phyloP scores from a whole-genome alignment of 1,139 yeast genomes.

The Suhomyces choctaworum region DNA sequence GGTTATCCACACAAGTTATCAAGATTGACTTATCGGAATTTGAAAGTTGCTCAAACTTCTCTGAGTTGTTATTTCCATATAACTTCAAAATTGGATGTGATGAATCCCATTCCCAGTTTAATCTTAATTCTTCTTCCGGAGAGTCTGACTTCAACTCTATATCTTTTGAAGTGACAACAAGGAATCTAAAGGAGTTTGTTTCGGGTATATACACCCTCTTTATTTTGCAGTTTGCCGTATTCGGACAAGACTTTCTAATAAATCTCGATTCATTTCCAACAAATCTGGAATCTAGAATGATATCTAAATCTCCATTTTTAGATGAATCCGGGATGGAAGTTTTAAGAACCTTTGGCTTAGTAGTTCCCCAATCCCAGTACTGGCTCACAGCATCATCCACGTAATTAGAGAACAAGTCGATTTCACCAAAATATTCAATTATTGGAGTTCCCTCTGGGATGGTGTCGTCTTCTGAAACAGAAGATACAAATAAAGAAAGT shows the following conservation, averaged over 20 bases:
- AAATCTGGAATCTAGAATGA: constrained; percentile 76
- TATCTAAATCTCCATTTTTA: constrained; percentile 31
- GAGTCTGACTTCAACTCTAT: constrained; percentile 37
- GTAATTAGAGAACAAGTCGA: constrained; percentile 64
- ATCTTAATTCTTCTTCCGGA: constrained; percentile 59
- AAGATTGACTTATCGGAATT: constrained; percentile 54
- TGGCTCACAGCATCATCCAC: constrained; percentile 68
- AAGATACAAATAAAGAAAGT: constrained; percentile 58
- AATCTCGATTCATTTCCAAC: constrained; percentile 79
- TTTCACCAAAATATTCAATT: constrained; percentile 71
- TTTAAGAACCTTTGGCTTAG: constrained; percentile 72
- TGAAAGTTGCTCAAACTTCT: constrained; percentile 49
- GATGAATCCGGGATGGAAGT: constrained; percentile 36
- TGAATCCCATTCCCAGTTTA: constrained; percentile 88
- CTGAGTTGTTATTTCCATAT: constrained; percentile 31
- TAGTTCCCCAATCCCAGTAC: constrained; percentile 77
- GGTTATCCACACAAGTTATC: constrained; percentile 60
- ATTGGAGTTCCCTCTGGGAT: constrained; percentile 55
- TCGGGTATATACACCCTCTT: constrained; percentile 53
- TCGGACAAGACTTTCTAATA: constrained; percentile 68
- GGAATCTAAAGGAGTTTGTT: constrained; percentile 49
- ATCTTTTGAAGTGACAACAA: constrained; percentile 57
- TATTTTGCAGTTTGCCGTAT: constrained; percentile 67
- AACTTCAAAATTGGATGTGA: constrained; percentile 70
- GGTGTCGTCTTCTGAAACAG: constrained; percentile 19